Conservation (phyloP, 495 filamentous ascomycete genomes). For the Glonium stellatum region DNA sequence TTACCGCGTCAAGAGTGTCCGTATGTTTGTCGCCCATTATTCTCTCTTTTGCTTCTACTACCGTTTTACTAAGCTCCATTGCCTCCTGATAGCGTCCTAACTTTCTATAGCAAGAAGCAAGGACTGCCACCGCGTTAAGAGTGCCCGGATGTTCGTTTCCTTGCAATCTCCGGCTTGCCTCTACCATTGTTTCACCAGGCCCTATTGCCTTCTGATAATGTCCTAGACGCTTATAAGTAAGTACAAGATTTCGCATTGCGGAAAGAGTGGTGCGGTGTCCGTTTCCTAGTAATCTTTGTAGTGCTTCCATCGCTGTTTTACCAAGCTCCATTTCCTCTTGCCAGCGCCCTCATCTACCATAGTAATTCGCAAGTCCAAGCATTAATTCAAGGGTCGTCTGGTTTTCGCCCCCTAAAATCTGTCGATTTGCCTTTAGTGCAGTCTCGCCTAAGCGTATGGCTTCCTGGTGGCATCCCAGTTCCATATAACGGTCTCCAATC, state of each 20-base stretch:
- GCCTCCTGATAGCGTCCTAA: background rate
- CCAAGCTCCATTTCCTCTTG: background rate
- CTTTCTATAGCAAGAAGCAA: background rate
- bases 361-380: no score
- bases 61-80: background rate
- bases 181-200: background rate
- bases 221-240: no score
- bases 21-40: background rate
- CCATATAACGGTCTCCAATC: no score
- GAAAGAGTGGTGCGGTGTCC: background rate
- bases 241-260: no score
- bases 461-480: no score
- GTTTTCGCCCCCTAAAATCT: no score
- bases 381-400: no score
- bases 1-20: background rate
- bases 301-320: background rate
- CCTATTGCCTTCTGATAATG: no score
- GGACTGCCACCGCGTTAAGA: background rate
- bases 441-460: no score
- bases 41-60: background rate
- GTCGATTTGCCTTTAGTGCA: no score
- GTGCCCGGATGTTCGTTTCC: background rate
- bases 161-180: background rate
- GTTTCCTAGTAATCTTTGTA: background rate
- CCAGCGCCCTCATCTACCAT: background rate